These are phyloP conservation scores for Sporothrix brunneoviolacea DNA, from an alignment of 2,329 filamentous ascomycete genomes.

Conservation along the genomic window DNA sequence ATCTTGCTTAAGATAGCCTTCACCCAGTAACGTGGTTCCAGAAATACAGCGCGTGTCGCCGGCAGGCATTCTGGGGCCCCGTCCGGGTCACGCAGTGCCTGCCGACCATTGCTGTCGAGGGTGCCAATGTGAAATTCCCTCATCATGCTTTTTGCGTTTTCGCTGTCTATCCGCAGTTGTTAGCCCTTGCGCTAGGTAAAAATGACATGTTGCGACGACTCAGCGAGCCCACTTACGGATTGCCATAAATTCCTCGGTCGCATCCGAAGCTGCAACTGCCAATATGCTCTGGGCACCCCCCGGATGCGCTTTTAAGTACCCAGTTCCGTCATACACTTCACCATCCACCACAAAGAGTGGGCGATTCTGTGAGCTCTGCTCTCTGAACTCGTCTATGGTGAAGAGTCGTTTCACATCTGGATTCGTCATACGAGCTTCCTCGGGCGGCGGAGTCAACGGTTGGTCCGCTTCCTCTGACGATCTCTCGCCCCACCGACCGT, in stretches of 20 bases:
- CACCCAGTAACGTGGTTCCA: conserved; percentile 67
- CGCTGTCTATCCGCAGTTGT: conserved; percentile 66
- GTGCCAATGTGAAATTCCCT: conserved; percentile 75
- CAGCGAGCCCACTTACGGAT: conserved; percentile 89
- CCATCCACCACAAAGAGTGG: conserved; percentile 88
- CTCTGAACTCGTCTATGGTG: conserved; percentile 62
- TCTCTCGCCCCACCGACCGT: conserved; percentile 79
- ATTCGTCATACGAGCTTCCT: conserved; percentile 73
- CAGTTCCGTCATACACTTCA: conserved; percentile 81
- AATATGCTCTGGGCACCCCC: conserved; percentile 81
- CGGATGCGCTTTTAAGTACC: conserved; percentile 74
- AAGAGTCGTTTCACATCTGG: conserved; percentile 50
- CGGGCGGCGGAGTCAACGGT: conserved; percentile 37
- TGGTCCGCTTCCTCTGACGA: conserved; percentile 43
- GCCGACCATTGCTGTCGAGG: conserved; percentile 40
- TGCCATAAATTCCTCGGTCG: conserved; percentile 81
- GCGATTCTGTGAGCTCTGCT: conserved; percentile 39
- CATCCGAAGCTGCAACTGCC: conserved; percentile 73
- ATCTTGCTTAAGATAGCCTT: conserved; percentile 65
- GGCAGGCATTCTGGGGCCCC: conserved; percentile 27
- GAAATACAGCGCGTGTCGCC: conserved; percentile 52
- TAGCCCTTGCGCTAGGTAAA: too few relatives aligned
- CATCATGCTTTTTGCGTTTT: conserved; percentile 91
- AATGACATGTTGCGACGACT: too few relatives aligned
- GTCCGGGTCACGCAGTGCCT: background rate